phyloP scores from a whole-genome alignment of 1,284 basidiomycete genomes.

The Apiotrichum akiyoshidainum region DNA sequence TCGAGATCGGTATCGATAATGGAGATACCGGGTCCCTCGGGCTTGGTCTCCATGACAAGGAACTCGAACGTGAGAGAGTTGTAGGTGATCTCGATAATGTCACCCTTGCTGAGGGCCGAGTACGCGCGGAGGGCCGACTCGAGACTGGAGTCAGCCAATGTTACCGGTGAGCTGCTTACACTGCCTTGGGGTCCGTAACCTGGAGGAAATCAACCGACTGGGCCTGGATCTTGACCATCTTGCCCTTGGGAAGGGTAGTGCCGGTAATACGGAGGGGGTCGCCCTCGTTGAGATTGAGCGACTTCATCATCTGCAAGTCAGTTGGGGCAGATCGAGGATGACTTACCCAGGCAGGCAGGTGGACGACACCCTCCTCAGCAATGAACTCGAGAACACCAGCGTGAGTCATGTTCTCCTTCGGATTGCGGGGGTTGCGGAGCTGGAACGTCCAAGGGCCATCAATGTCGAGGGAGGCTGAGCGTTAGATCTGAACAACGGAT shows the following conservation, averaged over 20 bases:
- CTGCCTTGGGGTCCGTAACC: slow-evolving; percentile 84
- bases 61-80: slow-evolving; percentile 92
- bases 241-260: slow-evolving; percentile 83
- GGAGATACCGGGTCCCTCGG: slow-evolving; percentile 82
- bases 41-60: slow-evolving; percentile 89
- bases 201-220: slow-evolving; percentile 94
- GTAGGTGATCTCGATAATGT: slow-evolving; percentile 87
- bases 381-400: slow-evolving; percentile 98
- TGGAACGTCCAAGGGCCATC: slow-evolving; percentile 96
- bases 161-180: slow-evolving; percentile 60
- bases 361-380: slow-evolving; percentile 90
- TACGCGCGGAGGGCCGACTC: slow-evolving; percentile 95
- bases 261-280: slow-evolving; percentile 92
- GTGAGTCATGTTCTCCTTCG: slow-evolving; percentile 78
- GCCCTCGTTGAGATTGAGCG: slow-evolving; percentile 80
- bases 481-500: neutral
- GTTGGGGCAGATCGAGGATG: too few species aligned
- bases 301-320: slow-evolving; percentile 81
- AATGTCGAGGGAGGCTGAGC: slow-evolving; percentile 72
- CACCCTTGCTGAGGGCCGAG: slow-evolving; percentile 81
- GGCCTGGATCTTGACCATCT: slow-evolving; percentile 94
- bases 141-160: slow-evolving; percentile 57
- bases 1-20: slow-evolving; percentile 90
- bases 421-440: slow-evolving; percentile 81
- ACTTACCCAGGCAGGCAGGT: slow-evolving; percentile 84